These are phyloP conservation scores for Scheffersomyces amazonensis DNA, from an alignment of 805 yeast species.

Conservation along the genomic window DNA sequence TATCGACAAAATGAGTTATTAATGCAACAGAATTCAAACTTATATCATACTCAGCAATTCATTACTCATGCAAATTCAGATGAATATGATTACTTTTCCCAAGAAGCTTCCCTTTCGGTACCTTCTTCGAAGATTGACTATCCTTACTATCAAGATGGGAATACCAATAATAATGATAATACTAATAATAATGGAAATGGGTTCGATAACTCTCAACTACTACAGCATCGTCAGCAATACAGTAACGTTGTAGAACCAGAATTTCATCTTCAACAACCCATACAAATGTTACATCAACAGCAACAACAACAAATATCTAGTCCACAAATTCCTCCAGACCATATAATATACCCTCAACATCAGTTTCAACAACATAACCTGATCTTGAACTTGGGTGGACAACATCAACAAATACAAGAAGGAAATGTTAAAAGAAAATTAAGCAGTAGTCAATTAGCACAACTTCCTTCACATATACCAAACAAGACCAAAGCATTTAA, in stretches of 20 bases:
- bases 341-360: background rate
- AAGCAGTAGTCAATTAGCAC: background rate
- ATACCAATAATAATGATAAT: background rate
- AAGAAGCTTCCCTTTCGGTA: background rate
- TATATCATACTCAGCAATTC: background rate
- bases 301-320: background rate
- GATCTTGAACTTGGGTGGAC: background rate
- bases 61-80: background rate
- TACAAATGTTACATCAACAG: background rate
- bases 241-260: background rate
- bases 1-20: no score
- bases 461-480: background rate
- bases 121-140: background rate
- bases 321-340: no score
- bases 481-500: constrained; percentile 5
- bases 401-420: background rate
- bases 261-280: background rate
- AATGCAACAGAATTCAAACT: background rate
- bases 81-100: background rate
- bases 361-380: background rate
- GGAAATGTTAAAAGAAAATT: constrained; percentile 1
- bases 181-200: no score
- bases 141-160: background rate
- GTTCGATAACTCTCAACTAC: no score
- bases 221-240: no score